These are phyloP conservation scores for Trichophyton schoenleinii DNA, from an alignment of 2,329 filamentous ascomycete genomes.

Conservation along the genomic window DNA sequence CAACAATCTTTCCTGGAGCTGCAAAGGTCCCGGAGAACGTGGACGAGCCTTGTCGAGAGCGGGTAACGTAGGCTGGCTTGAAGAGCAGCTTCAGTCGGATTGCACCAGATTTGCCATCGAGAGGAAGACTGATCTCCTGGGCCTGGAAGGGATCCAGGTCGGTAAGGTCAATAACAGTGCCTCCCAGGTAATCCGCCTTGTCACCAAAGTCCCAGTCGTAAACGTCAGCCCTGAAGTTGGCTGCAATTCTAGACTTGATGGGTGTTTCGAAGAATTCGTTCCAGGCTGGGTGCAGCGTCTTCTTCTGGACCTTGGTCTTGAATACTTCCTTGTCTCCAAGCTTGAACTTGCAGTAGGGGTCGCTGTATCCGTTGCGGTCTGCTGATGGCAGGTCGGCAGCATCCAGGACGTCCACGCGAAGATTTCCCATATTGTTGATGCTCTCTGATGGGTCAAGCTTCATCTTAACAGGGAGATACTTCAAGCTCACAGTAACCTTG, in stretches of 20 bases:
- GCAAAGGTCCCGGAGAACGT: constrained; percentile 89
- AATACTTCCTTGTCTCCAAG: constrained; percentile 79
- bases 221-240: constrained; percentile 70
- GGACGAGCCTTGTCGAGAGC: constrained; percentile 75
- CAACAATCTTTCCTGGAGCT: constrained; percentile 76
- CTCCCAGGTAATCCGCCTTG: constrained; percentile 82
- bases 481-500: constrained; percentile 80
- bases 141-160: constrained; percentile 73
- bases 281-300: constrained; percentile 88
- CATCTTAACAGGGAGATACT: constrained; percentile 93
- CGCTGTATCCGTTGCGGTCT: constrained; percentile 91
- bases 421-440: constrained; percentile 96
- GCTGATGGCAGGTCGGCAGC: constrained; percentile 79
- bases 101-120: constrained; percentile 82
- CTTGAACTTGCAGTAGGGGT: constrained; percentile 91
- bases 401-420: constrained; percentile 87
- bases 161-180: constrained; percentile 60
- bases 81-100: constrained; percentile 78
- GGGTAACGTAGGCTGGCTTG: constrained; percentile 80
- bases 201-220: constrained; percentile 97
- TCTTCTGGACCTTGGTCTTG: constrained; percentile 95
- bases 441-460: constrained; percentile 84
- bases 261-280: constrained; percentile 88
- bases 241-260: constrained; percentile 69
- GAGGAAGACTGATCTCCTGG: constrained; percentile 57